Base-by-base conservation (phyloP, 2,329 filamentous ascomycete genomes). In the Neonectria coccinea region DNA sequence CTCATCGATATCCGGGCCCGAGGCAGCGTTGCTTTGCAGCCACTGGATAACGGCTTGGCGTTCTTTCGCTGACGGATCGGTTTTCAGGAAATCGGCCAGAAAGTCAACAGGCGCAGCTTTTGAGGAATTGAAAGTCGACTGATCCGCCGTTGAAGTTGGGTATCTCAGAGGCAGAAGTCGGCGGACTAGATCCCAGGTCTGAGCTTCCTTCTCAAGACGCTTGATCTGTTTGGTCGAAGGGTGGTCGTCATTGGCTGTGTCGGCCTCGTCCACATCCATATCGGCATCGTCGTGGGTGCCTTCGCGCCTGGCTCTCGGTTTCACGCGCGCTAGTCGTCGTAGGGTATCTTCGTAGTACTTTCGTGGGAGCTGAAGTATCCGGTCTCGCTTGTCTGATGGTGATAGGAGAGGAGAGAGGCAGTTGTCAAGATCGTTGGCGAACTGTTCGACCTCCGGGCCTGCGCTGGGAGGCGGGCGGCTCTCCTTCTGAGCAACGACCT, bases 121-220 rank as follows among this genome's bases (percentile, higher is more conserved):
- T 42, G 53, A 44, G 60, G 73, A 73, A 29, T 71, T 77, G 60
- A 78, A 74, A 76, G 69, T 77, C 70, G 59, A 81, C 79, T 63
- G 73, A 27, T 64, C 62, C 16, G 62, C 31, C 25, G 65, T 68
- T 25, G 70, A 66, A 16, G 74, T 66, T 39, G 84, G 81, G 75
- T 93, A 90, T 72, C 92, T 87, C 67, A 93, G 79, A 11, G 91
- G 89, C 56, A 97, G 85, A 65, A 97, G 83, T 42, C 92, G 87
- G 53, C 89, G 86, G 63, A 98, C 82, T 29, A 98, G 84, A 74
- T 97, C 90, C 96, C 96, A 99, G 0, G 94, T 96, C 73, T 97
- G 93, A 44, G 90, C 88, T 79, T 99, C 96, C 68, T 91, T 86
- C 78, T 97, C 89, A 85, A 93, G 91, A 60, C 86, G 74, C 86